Percentiles rank a stretch among this genome's conserved stretches.
Evolutionary conservation across 768 basidiomycete species (phyloP).

Genomic region (Boletellus ananiceps): DNA sequence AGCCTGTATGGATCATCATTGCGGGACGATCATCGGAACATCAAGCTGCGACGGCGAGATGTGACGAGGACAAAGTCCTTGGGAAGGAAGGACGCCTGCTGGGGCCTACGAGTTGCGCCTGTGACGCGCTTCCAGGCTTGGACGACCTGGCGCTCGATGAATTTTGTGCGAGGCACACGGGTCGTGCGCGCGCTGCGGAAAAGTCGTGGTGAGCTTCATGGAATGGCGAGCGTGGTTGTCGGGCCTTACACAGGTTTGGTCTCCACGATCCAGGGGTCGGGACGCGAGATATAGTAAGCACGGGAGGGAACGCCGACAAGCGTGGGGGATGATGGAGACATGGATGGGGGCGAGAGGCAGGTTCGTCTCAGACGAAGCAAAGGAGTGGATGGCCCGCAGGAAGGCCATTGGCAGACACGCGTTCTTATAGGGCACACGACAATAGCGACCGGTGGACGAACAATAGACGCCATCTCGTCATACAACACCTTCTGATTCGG

Average conservation of each 20-base stretch:
- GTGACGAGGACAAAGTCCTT: conserved; percentile 63
- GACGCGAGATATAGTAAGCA: conserved; percentile 10
- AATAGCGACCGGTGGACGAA: conserved; percentile 10
- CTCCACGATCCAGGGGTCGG: conserved; percentile 27
- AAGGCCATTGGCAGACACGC: background rate
- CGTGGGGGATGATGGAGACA: conserved; percentile 7
- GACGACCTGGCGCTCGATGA: conserved; percentile 55
- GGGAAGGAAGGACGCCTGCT: conserved; percentile 50
- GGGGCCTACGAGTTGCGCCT: conserved; percentile 44
- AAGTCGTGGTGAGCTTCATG: background rate
- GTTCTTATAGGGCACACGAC: conserved; percentile 21
- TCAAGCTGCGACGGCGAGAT: conserved; percentile 48
- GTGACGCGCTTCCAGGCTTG: conserved; percentile 61
- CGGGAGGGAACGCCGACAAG: conserved; percentile 7
- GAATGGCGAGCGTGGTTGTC: background rate
- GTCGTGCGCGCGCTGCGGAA: conserved; percentile 18
- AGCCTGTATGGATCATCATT: conserved; percentile 14
- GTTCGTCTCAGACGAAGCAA: conserved; percentile 25
- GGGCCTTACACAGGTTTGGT: conserved; percentile 21
- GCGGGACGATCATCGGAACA: conserved; percentile 28
- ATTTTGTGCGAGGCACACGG: conserved; percentile 37
- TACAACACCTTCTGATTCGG: conserved; percentile 21
- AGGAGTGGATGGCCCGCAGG: conserved; percentile 23
- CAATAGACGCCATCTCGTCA: conserved; percentile 10
- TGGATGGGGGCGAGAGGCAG: background rate